Conservation (phyloP, 1,139 yeast genomes). For the Yamadazyma diospyri region DNA sequence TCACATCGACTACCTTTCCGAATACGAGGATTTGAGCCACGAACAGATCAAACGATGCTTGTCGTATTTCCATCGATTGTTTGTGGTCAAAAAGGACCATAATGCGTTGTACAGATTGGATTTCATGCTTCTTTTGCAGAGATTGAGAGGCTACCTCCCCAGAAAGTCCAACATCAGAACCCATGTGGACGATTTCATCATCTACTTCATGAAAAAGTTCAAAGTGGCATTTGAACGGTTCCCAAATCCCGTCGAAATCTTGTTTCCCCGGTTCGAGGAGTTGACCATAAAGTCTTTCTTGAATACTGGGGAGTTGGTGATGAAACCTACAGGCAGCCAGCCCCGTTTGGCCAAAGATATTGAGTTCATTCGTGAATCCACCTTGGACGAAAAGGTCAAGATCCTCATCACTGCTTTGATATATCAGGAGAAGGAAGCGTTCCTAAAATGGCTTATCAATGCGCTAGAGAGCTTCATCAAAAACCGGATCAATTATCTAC, state of each 20-base stretch:
- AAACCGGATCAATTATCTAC: slow-evolving; percentile 18
- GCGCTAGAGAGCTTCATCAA: slow-evolving; percentile 33
- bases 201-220: slow-evolving; percentile 64
- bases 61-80: slow-evolving; percentile 68
- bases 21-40: slow-evolving; percentile 61
- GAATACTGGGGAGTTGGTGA: slow-evolving; percentile 49
- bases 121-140: slow-evolving; percentile 49
- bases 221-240: slow-evolving; percentile 43
- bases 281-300: slow-evolving; percentile 34
- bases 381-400: slow-evolving; percentile 35
- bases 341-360: slow-evolving; percentile 33
- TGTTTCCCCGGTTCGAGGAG: slow-evolving; percentile 62
- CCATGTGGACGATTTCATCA: slow-evolving; percentile 65
- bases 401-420: slow-evolving; percentile 49
- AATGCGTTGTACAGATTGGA: slow-evolving; percentile 71
- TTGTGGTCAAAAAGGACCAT: slow-evolving; percentile 57
- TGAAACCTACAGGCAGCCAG: slow-evolving; percentile 17
- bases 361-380: slow-evolving; percentile 35
- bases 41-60: slow-evolving; percentile 62
- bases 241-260: slow-evolving; percentile 65
- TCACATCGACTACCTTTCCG: slow-evolving; percentile 47
- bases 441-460: slow-evolving; percentile 41
- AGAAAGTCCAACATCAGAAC: slow-evolving; percentile 39
- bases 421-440: slow-evolving; percentile 38
- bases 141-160: slow-evolving; percentile 30